Conservation (phyloP, 106 monocot genomes). For the Dendrobium catenatum region DNA sequence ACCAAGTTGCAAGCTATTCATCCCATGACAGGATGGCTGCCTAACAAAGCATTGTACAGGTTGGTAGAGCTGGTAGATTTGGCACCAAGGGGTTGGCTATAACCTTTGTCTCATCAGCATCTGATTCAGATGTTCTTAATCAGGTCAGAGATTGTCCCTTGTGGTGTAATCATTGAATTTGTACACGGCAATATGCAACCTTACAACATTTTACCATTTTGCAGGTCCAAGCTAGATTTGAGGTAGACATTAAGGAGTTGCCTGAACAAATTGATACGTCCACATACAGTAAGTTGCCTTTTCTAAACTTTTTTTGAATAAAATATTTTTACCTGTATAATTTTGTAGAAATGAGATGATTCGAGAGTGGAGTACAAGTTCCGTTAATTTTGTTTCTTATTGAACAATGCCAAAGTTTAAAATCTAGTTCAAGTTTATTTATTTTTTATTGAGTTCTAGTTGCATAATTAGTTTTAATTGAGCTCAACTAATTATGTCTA, state of each 20-base stretch:
- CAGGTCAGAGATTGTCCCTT: constrained; percentile 28
- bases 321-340: no score
- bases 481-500: no score
- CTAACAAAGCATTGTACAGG: constrained; percentile 20
- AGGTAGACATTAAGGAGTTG: constrained; percentile 94
- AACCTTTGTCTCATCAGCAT: constrained; percentile 88
- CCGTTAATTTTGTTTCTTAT: no score
- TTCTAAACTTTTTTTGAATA: background rate
- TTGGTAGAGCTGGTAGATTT: constrained; percentile 87
- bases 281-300: constrained; percentile 77
- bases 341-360: no score
- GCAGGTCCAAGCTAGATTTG: constrained; percentile 96
- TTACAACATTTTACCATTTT: background rate
- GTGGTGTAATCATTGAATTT: no score
- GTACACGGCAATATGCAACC: background rate
- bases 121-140: constrained; percentile 94
- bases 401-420: no score
- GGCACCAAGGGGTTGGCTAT: constrained; percentile 99
- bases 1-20: background rate
- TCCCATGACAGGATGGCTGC: background rate
- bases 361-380: no score
- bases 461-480: no score
- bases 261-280: constrained; percentile 98
- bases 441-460: background rate
- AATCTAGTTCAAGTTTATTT: no score